Evolutionary conservation across 164 flowering plant genomes (phyloP).

Genomic region (Saururus chinensis): DNA sequence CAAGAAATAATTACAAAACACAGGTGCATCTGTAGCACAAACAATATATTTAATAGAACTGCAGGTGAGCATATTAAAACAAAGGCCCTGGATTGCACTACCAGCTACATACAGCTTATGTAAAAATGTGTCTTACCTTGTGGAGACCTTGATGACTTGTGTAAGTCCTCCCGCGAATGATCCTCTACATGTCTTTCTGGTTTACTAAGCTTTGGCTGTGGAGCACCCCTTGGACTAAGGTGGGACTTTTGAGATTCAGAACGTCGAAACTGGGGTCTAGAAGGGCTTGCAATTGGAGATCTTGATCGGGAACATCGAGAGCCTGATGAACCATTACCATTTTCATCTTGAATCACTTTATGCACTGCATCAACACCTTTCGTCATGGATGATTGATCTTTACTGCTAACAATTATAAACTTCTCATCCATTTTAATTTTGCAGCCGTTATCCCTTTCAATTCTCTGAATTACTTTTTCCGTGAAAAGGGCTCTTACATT

Average conservation of each 20-base stretch:
- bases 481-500: conserved; percentile 76
- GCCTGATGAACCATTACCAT: conserved; percentile 35
- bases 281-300: conserved; percentile 56
- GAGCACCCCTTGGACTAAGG: conserved; percentile 37
- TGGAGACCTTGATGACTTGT: conserved; percentile 57
- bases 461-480: conserved; percentile 59
- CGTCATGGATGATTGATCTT: conserved; percentile 62
- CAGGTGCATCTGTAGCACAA: neutral
- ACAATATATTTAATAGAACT: neutral
- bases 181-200: conserved; percentile 70
- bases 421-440: conserved; percentile 88
- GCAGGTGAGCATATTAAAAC: neutral
- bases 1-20: too few species aligned
- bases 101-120: conserved; percentile 27
- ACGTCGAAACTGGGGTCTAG: conserved; percentile 34
- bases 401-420: conserved; percentile 90
- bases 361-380: conserved; percentile 99
- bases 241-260: conserved; percentile 56
- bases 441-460: conserved; percentile 93
- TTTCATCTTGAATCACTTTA: conserved; percentile 61
- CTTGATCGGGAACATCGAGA: conserved; percentile 46
- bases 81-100: conserved; percentile 28
- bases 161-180: conserved; percentile 60
- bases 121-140: conserved; percentile 81
- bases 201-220: conserved; percentile 16